phyloP scores from a whole-genome alignment of 768 basidiomycete species.

The Chalciporus chontae region DNA sequence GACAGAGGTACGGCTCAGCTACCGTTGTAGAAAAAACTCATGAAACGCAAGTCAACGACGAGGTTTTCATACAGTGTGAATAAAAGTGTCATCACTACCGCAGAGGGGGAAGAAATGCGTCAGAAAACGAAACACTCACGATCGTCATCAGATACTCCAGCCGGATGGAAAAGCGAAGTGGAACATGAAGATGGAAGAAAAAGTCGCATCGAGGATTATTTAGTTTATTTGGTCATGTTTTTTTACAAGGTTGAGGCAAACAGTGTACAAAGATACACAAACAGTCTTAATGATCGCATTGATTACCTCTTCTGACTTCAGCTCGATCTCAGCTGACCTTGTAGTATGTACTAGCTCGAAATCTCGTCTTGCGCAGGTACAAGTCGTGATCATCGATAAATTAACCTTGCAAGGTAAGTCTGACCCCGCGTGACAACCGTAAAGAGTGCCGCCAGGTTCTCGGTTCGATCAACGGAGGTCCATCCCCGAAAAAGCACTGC shows the following conservation, averaged over 20 bases:
- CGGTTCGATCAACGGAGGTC: slow-evolving; percentile 6
- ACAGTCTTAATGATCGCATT: slow-evolving; percentile 10
- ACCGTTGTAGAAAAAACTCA: slow-evolving; percentile 81
- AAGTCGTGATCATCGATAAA: slow-evolving; percentile 3
- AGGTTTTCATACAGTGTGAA: slow-evolving; percentile 76
- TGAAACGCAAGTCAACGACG: slow-evolving; percentile 38
- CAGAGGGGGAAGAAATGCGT: slow-evolving; percentile 8
- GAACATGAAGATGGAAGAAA: neutral
- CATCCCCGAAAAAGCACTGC: slow-evolving; percentile 8
- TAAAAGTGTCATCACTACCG: slow-evolving; percentile 54
- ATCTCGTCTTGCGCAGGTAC: neutral
- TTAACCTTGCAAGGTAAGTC: neutral
- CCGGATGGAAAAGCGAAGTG: neutral
- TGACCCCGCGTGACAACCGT: slow-evolving; percentile 35
- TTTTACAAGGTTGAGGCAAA: slow-evolving; percentile 5
- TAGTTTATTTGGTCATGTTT: slow-evolving; percentile 19
- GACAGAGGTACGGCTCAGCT: slow-evolving; percentile 52
- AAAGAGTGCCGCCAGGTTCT: slow-evolving; percentile 34
- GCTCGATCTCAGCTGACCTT: too few species aligned
- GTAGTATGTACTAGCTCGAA: too few species aligned
- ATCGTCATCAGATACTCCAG: neutral
- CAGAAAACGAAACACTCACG: slow-evolving; percentile 17
- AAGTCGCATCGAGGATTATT: neutral
- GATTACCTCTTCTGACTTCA: slow-evolving; percentile 3
- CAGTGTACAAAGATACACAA: slow-evolving; percentile 13